phyloP scores from a whole-genome alignment of 192 early-diverging fungal species.

The Coemansia sp. region DNA sequence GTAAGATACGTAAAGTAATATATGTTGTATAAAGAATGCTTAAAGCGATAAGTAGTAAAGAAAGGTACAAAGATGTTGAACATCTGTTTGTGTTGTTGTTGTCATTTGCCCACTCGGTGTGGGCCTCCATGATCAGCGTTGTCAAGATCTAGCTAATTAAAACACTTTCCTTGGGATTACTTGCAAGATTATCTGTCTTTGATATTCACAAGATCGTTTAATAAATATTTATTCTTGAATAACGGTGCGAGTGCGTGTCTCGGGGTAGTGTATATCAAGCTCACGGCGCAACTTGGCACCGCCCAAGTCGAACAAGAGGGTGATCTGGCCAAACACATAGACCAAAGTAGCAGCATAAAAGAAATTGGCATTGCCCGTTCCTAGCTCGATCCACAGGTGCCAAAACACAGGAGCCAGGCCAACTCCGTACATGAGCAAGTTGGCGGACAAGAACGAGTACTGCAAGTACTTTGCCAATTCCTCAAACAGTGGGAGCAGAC shows the following conservation, averaged over 20 bases:
- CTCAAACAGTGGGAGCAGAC: constrained; percentile 74
- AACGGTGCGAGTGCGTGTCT: constrained; percentile 34
- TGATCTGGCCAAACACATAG: constrained; percentile 82
- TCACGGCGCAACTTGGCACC: constrained; percentile 74
- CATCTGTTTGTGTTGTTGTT: too few species aligned
- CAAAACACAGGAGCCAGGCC: constrained; percentile 88
- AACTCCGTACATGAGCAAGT: constrained; percentile 71
- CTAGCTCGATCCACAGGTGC: constrained; percentile 94
- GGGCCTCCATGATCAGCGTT: too few species aligned
- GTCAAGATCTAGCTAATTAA: too few species aligned
- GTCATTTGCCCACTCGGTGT: too few species aligned
- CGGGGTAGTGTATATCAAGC: constrained; percentile 68
- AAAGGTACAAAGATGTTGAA: too few species aligned
- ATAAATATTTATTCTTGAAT: constrained; percentile 36
- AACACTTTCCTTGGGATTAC: too few species aligned
- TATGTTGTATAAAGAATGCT: too few species aligned
- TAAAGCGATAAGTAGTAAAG: too few species aligned
- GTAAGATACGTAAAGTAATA: too few species aligned
- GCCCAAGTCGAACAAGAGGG: constrained; percentile 84
- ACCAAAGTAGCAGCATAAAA: constrained; percentile 97
- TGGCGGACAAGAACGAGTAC: constrained; percentile 73
- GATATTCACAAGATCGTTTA: too few species aligned
- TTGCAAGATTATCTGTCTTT: too few species aligned
- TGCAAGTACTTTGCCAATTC: constrained; percentile 92
- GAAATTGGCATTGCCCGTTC: constrained; percentile 97